Conservation (phyloP, 2,329 filamentous ascomycete species). For the Parastagonospora avenae region DNA sequence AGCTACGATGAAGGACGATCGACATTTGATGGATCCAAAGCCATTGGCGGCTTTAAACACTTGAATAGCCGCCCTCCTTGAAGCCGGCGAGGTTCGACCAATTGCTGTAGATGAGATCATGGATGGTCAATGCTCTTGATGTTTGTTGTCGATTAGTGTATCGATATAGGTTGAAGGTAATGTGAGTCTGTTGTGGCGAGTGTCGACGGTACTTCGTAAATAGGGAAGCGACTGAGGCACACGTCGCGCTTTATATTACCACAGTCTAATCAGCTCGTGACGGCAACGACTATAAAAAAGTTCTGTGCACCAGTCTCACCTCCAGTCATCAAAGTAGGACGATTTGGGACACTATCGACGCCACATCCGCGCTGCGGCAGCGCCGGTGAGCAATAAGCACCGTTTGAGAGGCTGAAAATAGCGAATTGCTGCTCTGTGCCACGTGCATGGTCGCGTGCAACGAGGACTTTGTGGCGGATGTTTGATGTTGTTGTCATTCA, state of each 20-base stretch:
- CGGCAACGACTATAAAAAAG: conserved; percentile 20
- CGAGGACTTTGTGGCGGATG: conserved; percentile 22
- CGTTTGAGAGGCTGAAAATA: conserved; percentile 5
- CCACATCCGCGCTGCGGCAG: conserved; percentile 10
- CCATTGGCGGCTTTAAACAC: conserved; percentile 44
- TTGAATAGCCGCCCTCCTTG: conserved; percentile 45
- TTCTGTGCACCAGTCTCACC: conserved; percentile 2
- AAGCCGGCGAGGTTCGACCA: conserved; percentile 33
- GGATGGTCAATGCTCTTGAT: conserved; percentile 10
- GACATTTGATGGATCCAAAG: conserved; percentile 27
- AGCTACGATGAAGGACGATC: conserved; percentile 41
- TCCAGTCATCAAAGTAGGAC: conserved; percentile 28
- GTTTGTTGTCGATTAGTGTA: conserved; percentile 2
- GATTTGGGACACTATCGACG: conserved; percentile 16
- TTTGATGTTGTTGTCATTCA: conserved; percentile 9
- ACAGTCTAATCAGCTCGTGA: conserved; percentile 11
- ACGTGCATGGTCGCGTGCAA: conserved; percentile 20
- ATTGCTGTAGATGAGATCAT: conserved; percentile 38
- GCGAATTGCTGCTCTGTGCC: conserved; percentile 5
- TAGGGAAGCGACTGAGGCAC: conserved; percentile 22
- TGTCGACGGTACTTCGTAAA: conserved; percentile 23
- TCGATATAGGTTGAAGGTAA: background rate
- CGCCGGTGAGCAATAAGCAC: conserved; percentile 6
- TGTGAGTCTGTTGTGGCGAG: conserved; percentile 5
- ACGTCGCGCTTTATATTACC: conserved; percentile 35